Percentiles rank a stretch among this genome's conserved stretches.
Evolutionary conservation across 139 green algal genomes (phyloP).

Genomic region (Picochlorum sp.): DNA sequence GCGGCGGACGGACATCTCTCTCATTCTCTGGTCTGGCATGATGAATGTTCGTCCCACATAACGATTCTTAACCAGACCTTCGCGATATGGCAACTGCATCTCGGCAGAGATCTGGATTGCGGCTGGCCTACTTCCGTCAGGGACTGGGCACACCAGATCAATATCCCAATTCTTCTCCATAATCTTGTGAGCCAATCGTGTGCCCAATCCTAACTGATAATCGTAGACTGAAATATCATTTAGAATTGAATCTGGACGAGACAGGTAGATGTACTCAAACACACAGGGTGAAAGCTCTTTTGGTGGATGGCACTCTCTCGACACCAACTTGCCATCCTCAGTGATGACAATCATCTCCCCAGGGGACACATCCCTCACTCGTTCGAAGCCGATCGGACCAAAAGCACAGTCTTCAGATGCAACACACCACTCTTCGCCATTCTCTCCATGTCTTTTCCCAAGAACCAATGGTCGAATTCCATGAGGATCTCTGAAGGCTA

Average conservation of each 20-base stretch:
- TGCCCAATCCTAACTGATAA: conserved; percentile 84
- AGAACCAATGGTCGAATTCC: conserved; percentile 94
- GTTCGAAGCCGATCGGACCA: conserved; percentile 91
- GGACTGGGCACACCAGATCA: conserved; percentile 90
- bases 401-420: conserved; percentile 96
- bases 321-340: conserved; percentile 64
- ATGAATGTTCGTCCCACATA: conserved; percentile 99
- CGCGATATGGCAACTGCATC: conserved; percentile 83
- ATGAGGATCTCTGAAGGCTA: conserved; percentile 92
- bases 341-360: conserved; percentile 95
- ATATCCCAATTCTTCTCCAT: conserved; percentile 75
- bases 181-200: conserved; percentile 66
- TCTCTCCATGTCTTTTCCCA: conserved; percentile 42
- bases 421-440: conserved; percentile 80
- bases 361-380: conserved; percentile 82
- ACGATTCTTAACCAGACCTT: conserved; percentile 94
- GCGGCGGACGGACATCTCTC: conserved; percentile 79
- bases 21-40: conserved; percentile 90
- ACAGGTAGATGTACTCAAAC: conserved; percentile 99
- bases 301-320: conserved; percentile 46
- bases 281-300: conserved; percentile 75
- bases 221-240: conserved; percentile 97
- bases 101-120: conserved; percentile 82
- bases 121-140: conserved; percentile 77
- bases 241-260: conserved; percentile 78